Base-by-base conservation (phyloP, 2,329 filamentous ascomycete genomes). In the Trichoderma sp. region DNA sequence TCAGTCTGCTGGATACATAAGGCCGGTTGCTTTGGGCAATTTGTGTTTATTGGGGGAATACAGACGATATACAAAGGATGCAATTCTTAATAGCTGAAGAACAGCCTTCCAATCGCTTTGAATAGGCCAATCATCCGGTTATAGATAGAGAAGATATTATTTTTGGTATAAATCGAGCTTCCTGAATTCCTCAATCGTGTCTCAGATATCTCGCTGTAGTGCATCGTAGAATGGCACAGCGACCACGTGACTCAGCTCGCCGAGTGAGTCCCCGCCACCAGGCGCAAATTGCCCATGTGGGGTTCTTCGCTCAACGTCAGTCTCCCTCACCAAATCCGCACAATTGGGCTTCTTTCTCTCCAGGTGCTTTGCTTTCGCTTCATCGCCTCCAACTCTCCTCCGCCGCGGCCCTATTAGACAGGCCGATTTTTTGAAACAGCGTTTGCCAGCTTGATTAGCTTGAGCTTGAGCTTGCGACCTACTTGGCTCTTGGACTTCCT, bases 401-500 rank as follows among this genome's bases (percentile, higher is more conserved):
- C 19, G 53, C 40, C 58, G 27, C 19, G 65, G 66, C 53, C 66
- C 63, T 43, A 31, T 68, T 68, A 55, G 59, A 56, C 43, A 53
- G 43, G 43, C 24, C 33, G 7, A 2, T 65, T 60, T 67, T 59
- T 43, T 19, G 58, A 57, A 31, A 64, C 58, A 58, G n/a, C 21
- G 37, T 35, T 55, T 27, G 37, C 31, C 27, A 3, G 13, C 35
- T 56, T 68, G 65, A 71, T 68, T 72, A 70, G 68, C 70, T 71
- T 70, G 65, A 60, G 68, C 55, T 68, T 68, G 72, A 70, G 68
- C 70, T 71, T 70, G 65, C 62, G 68, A 55, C 69, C 37, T 70
- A 67, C 61, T 70, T 71, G 71, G 72, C 71, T 74, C 70, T 71
- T 72, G 67, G 72, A 69, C 70, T 70, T 73, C 69, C 55, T 72